Base-by-base conservation (phyloP, 169 alveolate genomes). In the Babesia ovis region DNA sequence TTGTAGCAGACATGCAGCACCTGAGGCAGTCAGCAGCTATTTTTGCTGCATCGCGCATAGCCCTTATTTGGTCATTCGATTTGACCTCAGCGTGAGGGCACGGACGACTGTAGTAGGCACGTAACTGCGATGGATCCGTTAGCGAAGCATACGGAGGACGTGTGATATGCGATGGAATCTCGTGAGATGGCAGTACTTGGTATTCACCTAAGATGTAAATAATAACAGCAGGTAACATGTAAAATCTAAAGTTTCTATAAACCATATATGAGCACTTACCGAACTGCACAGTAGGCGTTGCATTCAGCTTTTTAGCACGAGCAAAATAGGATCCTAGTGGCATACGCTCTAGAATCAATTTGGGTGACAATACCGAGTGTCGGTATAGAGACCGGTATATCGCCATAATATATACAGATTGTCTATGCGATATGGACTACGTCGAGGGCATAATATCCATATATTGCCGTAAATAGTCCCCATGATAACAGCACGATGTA, bases 1-100 rank as follows among this genome's bases (percentile, higher is more conserved):
- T 61, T 31, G 93, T 84, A 42, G 77, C 62, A 37, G 83, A 86
- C 73, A 83, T 71, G 85, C 93, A 89, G 51, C 58, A 54, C 67
- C 75, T 54, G 41, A 89, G 85, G 77, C 93, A 84, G 31, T 68
- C 41, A 5, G 91, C 85, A 23, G 93, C 93, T 23, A 89, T 31
- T 25, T 43, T 67, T 3, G 83, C 90, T 16, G 93, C 93, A 43
- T 34, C 68, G 57, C 88, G 77, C 93, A 89, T 89, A 31, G 60
- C 60, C 31, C 29, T 46, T 25, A 89, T 74, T 53, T 54, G 74
- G 31, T 51, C 60, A n/a, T 61, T 73, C 39, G 70, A 82, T 53
- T 89, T 89, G 32, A 89, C 88, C 66, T 89, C 93, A 53, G 77
- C 84, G 20, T 45, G n/a, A n/a, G 69, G 60, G 29, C 61, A 51